These are phyloP conservation scores for Gossypium longicalyx DNA, from an alignment of 345 rosid genomes.

Conservation along the genomic window DNA sequence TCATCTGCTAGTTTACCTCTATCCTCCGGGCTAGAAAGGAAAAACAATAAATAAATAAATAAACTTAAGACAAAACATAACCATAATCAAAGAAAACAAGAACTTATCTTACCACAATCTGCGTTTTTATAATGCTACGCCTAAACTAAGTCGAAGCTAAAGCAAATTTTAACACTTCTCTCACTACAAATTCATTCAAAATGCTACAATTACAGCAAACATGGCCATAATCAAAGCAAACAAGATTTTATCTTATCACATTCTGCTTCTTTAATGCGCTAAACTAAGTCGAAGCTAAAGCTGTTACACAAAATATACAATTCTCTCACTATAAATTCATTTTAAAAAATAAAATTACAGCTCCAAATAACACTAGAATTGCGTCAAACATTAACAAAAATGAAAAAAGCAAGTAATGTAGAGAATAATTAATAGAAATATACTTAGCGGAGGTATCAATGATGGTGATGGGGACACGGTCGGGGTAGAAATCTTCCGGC, in stretches of 20 bases:
- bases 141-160: neutral
- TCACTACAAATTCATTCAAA: neutral
- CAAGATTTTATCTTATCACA: neutral
- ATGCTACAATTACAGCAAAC: neutral
- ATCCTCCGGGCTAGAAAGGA: constrained; percentile 50
- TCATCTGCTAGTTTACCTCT: constrained; percentile 57
- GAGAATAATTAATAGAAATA: constrained; percentile 15
- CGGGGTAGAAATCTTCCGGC: constrained; percentile 78
- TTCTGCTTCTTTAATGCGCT: neutral
- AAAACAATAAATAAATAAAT: neutral
- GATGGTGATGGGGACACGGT: constrained; percentile 79
- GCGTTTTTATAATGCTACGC: neutral
- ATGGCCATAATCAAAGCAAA: neutral
- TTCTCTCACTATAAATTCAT: neutral
- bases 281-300: neutral
- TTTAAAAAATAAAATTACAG: too few relatives aligned
- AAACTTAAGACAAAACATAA: neutral
- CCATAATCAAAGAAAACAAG: neutral
- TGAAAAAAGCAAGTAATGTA: neutral
- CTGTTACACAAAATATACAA: neutral
- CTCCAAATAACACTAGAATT: neutral
- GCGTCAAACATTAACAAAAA: neutral
- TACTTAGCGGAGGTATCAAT: constrained; percentile 85
- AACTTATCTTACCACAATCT: neutral
- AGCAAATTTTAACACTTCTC: neutral